Percentiles rank a stretch among this genome's conserved stretches.
Conservation (phyloP, 2,329 filamentous ascomycete species). For the Myriosclerotinia curreyana region DNA sequence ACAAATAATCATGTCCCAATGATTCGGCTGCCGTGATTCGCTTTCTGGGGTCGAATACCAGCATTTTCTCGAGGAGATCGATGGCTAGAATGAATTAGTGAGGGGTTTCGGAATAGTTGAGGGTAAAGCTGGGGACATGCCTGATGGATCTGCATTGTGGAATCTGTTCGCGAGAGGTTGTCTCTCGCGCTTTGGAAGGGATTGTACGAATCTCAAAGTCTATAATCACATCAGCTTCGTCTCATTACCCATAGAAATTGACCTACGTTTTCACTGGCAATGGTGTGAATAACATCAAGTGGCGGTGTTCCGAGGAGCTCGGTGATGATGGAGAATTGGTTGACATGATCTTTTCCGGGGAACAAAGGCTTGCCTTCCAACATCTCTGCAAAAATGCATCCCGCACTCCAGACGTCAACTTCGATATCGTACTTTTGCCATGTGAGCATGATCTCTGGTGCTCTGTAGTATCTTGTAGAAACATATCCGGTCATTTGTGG, state of each 20-base stretch:
- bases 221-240: conserved; percentile 43
- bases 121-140: conserved; percentile 48
- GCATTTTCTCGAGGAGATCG: conserved; percentile 91
- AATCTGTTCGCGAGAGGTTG: conserved; percentile 87
- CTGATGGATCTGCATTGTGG: conserved; percentile 84
- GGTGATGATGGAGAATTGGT: conserved; percentile 99
- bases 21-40: conserved; percentile 83
- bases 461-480: conserved; percentile 96
- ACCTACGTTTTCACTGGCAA: conserved; percentile 93
- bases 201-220: conserved; percentile 97
- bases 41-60: conserved; percentile 98
- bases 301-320: conserved; percentile 94
- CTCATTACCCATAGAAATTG: conserved; percentile 7
- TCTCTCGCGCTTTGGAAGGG: conserved; percentile 88
- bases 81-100: conserved; percentile 59
- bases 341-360: conserved; percentile 98
- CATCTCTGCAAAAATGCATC: conserved; percentile 99
- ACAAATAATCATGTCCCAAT: conserved; percentile 87
- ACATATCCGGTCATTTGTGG: conserved; percentile 99
- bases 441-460: conserved; percentile 99
- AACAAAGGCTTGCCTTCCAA: conserved; percentile 97
- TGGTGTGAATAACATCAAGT: conserved; percentile 97
- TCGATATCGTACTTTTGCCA: conserved; percentile 99
- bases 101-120: conserved; percentile 9
- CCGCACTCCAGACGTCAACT: conserved; percentile 98